Evolutionary conservation across 2,329 filamentous ascomycete species (phyloP), one percentile per base, ranked within the genome.

Genomic region (Colletotrichum higginsianum): DNA sequence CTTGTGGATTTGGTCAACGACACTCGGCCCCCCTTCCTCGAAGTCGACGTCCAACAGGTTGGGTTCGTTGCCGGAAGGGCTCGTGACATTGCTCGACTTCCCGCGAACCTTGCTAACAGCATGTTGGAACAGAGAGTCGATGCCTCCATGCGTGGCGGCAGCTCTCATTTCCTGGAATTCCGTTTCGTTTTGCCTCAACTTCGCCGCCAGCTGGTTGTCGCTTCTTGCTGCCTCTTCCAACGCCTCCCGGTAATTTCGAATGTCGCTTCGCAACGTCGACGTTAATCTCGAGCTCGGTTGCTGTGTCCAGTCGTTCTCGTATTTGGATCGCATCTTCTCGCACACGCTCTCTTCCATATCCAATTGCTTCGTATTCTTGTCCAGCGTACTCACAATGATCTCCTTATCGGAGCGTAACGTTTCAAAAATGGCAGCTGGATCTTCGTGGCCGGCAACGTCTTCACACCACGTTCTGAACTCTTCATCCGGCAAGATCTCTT

Each of bases 301-400:
- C 78, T 99, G 96, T 21, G 94, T 98, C 96, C 96, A 99, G 66
- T 98, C 96, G 38, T 88, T 89, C 66, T 96, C 95, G 80, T 98
- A 98, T 80, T 99, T 99, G 15, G 95, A 97, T 57, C 96, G 90
- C 96, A 99, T 99, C 86, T 98, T 99, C 81, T 99, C 96, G 80
- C 96, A 99, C 0, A 98, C 94, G 67, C 94, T 97, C 83, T 98
- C 97, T 81, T 99, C 96, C 91, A 96, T 95, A 76, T 99, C 96
- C 52, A 99, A 84, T 77, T 97, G 93, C 80, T 97, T 97, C 66
- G 92, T 91, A 76, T 94, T 94, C 68, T 89, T 90, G 67, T 98
- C 95, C 67, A 99, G 82, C 3, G 91, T 89, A 3, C 87, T 86
- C 35, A 94, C 81, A 15, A 98, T 93, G 1, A 89, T 87, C 21